Evolutionary conservation across 106 monocot genomes (phyloP).

Genomic region (Dioscorea zingiberensis): DNA sequence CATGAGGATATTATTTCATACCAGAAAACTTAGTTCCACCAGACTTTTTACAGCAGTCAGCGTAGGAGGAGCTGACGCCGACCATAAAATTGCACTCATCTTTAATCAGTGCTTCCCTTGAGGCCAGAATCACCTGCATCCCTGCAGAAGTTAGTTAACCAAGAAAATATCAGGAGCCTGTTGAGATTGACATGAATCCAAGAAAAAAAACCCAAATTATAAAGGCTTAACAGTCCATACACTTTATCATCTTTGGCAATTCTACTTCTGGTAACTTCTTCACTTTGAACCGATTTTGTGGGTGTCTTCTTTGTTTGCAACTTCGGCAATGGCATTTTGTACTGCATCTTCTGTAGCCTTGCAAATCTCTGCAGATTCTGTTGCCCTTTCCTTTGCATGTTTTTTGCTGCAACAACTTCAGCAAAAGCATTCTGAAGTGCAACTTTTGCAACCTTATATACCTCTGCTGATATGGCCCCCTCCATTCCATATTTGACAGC

Average conservation of each 20-base stretch:
- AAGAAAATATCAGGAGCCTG: neutral
- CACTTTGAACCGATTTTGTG: constrained; percentile 18
- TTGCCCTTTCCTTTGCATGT: constrained; percentile 63
- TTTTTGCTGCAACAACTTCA: constrained; percentile 52
- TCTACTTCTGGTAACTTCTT: constrained; percentile 32
- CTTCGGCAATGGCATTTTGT: constrained; percentile 80
- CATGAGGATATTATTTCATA: too few relatives aligned
- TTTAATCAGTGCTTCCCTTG: constrained; percentile 7
- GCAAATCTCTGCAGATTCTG: constrained; percentile 57
- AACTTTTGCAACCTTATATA: constrained; percentile 77
- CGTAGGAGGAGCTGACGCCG: neutral
- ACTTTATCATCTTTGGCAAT: constrained; percentile 20
- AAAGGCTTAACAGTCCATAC: constrained; percentile 10
- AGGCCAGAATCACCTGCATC: constrained; percentile 13
- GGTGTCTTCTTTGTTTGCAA: constrained; percentile 58
- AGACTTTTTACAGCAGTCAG: too few relatives aligned
- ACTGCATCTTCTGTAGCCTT: constrained; percentile 80
- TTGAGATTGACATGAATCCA: neutral
- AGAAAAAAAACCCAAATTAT: neutral
- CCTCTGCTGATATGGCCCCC: constrained; percentile 56
- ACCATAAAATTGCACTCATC: neutral
- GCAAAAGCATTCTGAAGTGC: constrained; percentile 77
- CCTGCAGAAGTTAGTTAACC: neutral
- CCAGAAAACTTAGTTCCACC: too few relatives aligned
- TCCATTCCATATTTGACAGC: constrained; percentile 73